Conservation (phyloP, 208 protist species). For the Crithidia expoeki region DNA sequence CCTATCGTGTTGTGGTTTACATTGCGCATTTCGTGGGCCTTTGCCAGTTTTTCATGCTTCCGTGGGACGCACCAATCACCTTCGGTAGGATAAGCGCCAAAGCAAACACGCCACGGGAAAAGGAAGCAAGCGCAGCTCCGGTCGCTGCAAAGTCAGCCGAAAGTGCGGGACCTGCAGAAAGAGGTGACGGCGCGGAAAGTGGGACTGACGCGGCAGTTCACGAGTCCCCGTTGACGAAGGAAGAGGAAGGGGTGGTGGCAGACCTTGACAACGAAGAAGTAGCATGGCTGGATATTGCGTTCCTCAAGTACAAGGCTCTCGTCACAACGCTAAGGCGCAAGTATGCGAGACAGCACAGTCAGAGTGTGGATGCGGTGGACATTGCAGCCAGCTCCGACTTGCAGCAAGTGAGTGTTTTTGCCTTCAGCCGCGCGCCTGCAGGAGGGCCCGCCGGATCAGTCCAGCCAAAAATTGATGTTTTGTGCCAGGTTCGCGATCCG, state of each 20-base stretch:
- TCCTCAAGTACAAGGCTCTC: constrained; percentile 59
- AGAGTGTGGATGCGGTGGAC: constrained; percentile 31
- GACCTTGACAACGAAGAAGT: constrained; percentile 57
- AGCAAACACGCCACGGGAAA: background rate
- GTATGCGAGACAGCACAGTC: constrained; percentile 26
- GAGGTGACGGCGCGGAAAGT: background rate
- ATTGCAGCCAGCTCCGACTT: constrained; percentile 41
- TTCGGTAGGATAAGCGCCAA: background rate
- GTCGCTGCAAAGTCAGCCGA: background rate
- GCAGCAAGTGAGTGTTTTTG: constrained; percentile 47
- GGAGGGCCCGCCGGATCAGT: background rate
- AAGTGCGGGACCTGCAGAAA: background rate
- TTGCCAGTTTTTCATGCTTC: constrained; percentile 60
- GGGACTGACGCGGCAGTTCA: background rate
- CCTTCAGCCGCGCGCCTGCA: constrained; percentile 5
- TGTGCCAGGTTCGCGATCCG: constrained; percentile 37
- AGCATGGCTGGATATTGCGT: constrained; percentile 54
- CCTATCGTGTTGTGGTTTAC: constrained; percentile 68
- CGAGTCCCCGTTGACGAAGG: constrained; percentile 32
- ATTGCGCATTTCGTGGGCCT: constrained; percentile 63
- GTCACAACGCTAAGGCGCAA: constrained; percentile 26
- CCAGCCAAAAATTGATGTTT: constrained; percentile 27
- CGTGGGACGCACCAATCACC: constrained; percentile 65
- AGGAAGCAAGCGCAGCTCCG: constrained; percentile 1
- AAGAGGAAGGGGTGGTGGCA: constrained; percentile 42